A percentile compares a stretch with the other conserved stretches of the same genome.
Conservation (phyloP, 352 stramenopile species). For the Salisapilia sapeloensis region DNA sequence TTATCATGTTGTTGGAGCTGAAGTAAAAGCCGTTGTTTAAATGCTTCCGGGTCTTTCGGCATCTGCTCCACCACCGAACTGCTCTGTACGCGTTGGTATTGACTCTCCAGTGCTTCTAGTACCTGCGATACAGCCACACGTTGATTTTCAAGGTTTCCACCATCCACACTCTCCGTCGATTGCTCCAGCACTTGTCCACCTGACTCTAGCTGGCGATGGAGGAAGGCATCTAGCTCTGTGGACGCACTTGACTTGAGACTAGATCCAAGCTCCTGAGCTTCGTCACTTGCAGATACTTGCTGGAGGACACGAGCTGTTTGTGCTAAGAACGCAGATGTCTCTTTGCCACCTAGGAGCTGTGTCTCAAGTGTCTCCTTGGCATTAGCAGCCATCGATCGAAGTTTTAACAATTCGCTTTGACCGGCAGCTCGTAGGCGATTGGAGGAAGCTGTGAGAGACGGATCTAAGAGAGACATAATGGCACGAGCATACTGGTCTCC, state of each 20-base stretch:
- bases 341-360: conserved; percentile 44
- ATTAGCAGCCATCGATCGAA: conserved; percentile 24
- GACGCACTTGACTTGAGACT: conserved; percentile 24
- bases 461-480: conserved; percentile 36
- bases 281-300: conserved; percentile 37
- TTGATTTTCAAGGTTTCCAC: conserved; percentile 4
- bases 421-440: conserved; percentile 25
- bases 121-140: conserved; percentile 41
- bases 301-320: conserved; percentile 36
- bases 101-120: conserved; percentile 34
- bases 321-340: conserved; percentile 40
- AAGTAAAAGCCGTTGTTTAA: conserved; percentile 21
- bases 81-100: too few relatives aligned
- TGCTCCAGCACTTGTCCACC: conserved; percentile 3
- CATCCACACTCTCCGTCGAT: conserved; percentile 3
- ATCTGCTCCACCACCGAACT: conserved; percentile 25
- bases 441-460: conserved; percentile 37
- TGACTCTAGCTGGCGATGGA: conserved; percentile 9
- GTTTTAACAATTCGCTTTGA: conserved; percentile 28
- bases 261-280: conserved; percentile 29
- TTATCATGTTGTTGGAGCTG: conserved; percentile 42
- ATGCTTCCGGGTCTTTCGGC: conserved; percentile 13
- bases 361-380: conserved; percentile 44
- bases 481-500: conserved; percentile 45
- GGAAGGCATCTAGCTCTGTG: conserved; percentile 20